A percentile compares a stretch with the other conserved stretches of the same genome.
Evolutionary conservation across 2,329 filamentous ascomycete species (phyloP).

Genomic region (Aureobasidium sp.): DNA sequence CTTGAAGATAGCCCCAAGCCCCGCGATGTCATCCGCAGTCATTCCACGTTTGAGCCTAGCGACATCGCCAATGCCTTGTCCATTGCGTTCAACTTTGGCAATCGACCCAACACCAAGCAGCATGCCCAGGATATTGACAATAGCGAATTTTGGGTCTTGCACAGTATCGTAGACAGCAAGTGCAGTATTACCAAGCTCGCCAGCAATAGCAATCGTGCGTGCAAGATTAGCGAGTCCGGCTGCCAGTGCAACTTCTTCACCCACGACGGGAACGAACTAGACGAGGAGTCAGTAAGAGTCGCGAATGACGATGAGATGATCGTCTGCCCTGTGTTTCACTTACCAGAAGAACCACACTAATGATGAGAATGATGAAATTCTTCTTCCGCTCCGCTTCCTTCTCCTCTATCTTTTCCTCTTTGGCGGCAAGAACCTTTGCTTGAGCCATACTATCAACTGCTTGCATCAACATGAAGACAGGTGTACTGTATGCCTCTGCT

Average conservation of each 20-base stretch:
- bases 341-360: conserved; percentile 14
- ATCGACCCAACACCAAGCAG: conserved; percentile 12
- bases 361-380: conserved; percentile 13
- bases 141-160: conserved; percentile 7
- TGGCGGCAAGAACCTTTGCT: conserved; percentile 7
- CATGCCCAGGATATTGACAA: conserved; percentile 14
- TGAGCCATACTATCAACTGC: conserved; percentile 13
- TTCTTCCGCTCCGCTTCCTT: conserved; percentile 10
- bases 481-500: conserved; percentile 10
- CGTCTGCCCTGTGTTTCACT: neutral
- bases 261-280: conserved; percentile 13
- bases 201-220: conserved; percentile 9
- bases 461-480: conserved; percentile 13
- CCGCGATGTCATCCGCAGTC: neutral
- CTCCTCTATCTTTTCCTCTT: conserved; percentile 11
- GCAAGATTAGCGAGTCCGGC: conserved; percentile 4
- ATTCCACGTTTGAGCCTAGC: conserved; percentile 7
- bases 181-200: conserved; percentile 12
- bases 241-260: conserved; percentile 10
- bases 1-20: conserved; percentile 1
- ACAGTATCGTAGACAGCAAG: conserved; percentile 14
- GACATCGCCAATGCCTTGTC: neutral
- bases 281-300: neutral
- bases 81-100: conserved; percentile 11
- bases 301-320: neutral